Evolutionary conservation across 768 basidiomycete genomes (phyloP).

Genomic region (Amanita pallidorosea): DNA sequence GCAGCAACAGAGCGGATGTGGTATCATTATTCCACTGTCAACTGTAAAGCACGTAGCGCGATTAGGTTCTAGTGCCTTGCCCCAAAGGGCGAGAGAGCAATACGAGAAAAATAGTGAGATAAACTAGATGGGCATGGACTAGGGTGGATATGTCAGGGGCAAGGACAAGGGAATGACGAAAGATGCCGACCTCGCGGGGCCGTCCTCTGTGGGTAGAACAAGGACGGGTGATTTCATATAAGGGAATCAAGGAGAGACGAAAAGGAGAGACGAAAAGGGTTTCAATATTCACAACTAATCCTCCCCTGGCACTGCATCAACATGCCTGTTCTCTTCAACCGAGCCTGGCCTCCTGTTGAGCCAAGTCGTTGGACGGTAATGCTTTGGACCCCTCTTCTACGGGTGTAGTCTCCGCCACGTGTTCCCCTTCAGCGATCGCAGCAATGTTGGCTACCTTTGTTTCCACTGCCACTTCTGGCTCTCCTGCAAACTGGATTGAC

Average conservation of each 20-base stretch:
- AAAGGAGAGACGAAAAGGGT: neutral
- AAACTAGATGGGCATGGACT: neutral
- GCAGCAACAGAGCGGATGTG: neutral
- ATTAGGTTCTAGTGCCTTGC: neutral
- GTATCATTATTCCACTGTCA: conserved; percentile 2
- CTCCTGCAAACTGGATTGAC: neutral
- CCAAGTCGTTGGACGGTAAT: neutral
- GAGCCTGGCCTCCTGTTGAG: neutral
- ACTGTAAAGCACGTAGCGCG: neutral
- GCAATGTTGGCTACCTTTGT: conserved; percentile 8
- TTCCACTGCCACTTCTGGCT: neutral
- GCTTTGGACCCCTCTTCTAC: conserved; percentile 3
- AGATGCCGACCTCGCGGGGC: neutral
- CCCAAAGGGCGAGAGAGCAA: neutral
- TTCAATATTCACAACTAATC: neutral
- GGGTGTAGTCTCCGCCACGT: neutral
- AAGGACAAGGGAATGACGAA: neutral
- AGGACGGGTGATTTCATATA: neutral
- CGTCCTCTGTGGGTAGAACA: neutral
- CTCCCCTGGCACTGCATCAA: neutral
- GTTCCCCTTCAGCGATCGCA: conserved; percentile 1
- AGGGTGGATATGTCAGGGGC: neutral
- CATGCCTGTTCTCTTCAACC: conserved; percentile 3
- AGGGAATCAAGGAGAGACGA: neutral
- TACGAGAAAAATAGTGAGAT: neutral